Conservation (phyloP, 495 filamentous ascomycete genomes). For the Rusavskia elegans region DNA sequence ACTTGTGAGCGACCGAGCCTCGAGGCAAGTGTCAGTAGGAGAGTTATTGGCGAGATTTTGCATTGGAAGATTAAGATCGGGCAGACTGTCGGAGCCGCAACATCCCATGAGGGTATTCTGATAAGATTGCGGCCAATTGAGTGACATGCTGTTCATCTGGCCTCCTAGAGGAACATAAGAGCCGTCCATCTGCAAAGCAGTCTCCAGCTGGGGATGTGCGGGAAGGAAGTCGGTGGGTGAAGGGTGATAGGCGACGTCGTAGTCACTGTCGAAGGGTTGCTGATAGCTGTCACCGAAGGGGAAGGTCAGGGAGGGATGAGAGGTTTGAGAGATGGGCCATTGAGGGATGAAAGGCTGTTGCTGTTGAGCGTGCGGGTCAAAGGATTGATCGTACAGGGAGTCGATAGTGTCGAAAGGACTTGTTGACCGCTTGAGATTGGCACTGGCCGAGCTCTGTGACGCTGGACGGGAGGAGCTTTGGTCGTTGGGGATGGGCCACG, state of each 20-base stretch:
- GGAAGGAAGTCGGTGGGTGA: slow-evolving; percentile 57
- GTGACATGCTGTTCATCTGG: slow-evolving; percentile 47
- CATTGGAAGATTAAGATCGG: slow-evolving; percentile 28
- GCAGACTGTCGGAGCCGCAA: slow-evolving; percentile 22
- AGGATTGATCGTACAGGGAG: slow-evolving; percentile 7
- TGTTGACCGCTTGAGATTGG: slow-evolving; percentile 16
- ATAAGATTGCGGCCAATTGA: slow-evolving; percentile 53
- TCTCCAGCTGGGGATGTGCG: slow-evolving; percentile 45
- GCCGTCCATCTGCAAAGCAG: slow-evolving; percentile 47
- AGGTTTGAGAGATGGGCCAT: slow-evolving; percentile 4
- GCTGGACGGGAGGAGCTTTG: slow-evolving; percentile 6
- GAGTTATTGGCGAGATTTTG: slow-evolving; percentile 41
- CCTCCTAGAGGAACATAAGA: slow-evolving; percentile 52
- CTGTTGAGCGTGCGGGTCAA: slow-evolving; percentile 18
- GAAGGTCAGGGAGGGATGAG: slow-evolving; percentile 23
- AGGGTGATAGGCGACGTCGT: slow-evolving; percentile 34
- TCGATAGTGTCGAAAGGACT: slow-evolving; percentile 13
- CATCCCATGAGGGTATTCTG: slow-evolving; percentile 39
- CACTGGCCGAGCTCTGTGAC: slow-evolving; percentile 8
- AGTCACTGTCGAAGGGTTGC: slow-evolving; percentile 29
- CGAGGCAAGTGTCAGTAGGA: slow-evolving; percentile 66
- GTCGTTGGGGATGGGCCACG: slow-evolving; percentile 13
- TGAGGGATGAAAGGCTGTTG: slow-evolving; percentile 28
- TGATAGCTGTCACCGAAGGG: slow-evolving; percentile 30
- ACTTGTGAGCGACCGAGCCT: slow-evolving; percentile 61